Percentiles rank a stretch among this genome's conserved stretches.
Conservation (phyloP, 441 rosid species). For the Flueggea neowawraea region DNA sequence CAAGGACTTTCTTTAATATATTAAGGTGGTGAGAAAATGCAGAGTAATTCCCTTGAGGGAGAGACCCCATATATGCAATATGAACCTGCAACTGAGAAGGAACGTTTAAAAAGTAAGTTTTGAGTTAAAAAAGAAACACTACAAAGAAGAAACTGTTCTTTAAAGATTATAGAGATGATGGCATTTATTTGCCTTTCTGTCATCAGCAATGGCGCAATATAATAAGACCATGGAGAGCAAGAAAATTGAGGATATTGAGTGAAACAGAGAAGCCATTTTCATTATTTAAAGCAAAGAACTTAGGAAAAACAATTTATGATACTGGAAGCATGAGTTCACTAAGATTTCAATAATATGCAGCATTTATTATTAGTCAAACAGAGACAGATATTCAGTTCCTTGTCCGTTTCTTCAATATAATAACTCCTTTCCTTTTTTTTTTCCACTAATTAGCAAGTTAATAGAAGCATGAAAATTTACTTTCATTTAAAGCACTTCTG, state of each 20-base stretch:
- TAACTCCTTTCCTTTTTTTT: too few relatives aligned
- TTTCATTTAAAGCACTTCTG: too few relatives aligned
- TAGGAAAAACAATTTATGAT: too few relatives aligned
- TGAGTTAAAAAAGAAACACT: too few relatives aligned
- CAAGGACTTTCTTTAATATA: slow-evolving; percentile 28
- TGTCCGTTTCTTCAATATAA: too few relatives aligned
- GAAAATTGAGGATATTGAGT: background rate
- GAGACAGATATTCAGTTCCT: too few relatives aligned
- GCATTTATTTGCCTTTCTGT: slow-evolving; percentile 14
- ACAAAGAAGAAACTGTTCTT: background rate
- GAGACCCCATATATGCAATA: slow-evolving; percentile 59
- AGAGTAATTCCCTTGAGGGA: slow-evolving; percentile 33
- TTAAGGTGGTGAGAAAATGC: slow-evolving; percentile 36
- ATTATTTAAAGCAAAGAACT: background rate
- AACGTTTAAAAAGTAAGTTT: background rate
- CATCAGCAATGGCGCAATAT: slow-evolving; percentile 2
- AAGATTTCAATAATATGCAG: too few relatives aligned
- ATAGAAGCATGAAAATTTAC: too few relatives aligned
- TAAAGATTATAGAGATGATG: background rate
- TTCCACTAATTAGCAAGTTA: too few relatives aligned
- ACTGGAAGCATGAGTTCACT: too few relatives aligned
- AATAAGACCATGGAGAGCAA: background rate
- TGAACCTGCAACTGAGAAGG: slow-evolving; percentile 23
- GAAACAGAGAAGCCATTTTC: background rate
- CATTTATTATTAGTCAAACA: too few relatives aligned